Base-by-base conservation (phyloP, 78 protist species). In the Planoprotostelium fungivorum region DNA sequence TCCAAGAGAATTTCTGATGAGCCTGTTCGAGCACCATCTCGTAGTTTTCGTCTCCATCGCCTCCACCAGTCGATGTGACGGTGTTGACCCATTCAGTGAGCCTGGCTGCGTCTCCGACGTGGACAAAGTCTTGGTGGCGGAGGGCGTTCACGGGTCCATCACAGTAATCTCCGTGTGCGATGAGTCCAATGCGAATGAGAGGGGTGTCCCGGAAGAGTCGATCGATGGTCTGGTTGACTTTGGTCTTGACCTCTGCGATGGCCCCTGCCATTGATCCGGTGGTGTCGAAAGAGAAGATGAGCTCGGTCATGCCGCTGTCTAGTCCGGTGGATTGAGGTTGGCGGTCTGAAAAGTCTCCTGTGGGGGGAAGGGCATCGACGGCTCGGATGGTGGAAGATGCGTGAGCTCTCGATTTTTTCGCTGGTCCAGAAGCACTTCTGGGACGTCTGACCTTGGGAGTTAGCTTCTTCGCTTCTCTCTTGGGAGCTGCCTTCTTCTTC, bases 221-320 rank as follows among this genome's bases (percentile, higher is more conserved):
- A n/a, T 86, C 86, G 90, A 31, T 35, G 25, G 94, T 84, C 1
- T 36, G n/a, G 34, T 84, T 63, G 39, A 91, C 94, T 39, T 91
- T 38, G 9, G 10, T 34, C n/a, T 90, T 0, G 1, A 91, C 94
- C 1, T 88, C 84, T 36, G 29, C 86, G 28, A 91, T 38, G 34
- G 86, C 84, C 1, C 86, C 63, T 1, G 91, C 36, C 89, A 84
- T 86, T 36, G 91, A 84, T 29, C 91, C 91, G 1, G 93, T 91
- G 34, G 94, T 91, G 37, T 91, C 94, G 88, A 91, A 91, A 84
- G 90, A 88, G 35, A 91, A 91, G n/a, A 91, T 86, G 83, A 91
- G 86, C 85, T 91, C 94, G 39, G n/a, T n/a, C n/a, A n/a, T n/a
- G n/a, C n/a, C n/a, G n/a, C n/a, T n/a, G n/a, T n/a, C n/a, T n/a